Evolutionary conservation across 176 grass and related monocot genomes (phyloP), one percentile per base, ranked within the genome.

Genomic region (Ampelocalamus luodianensis): DNA sequence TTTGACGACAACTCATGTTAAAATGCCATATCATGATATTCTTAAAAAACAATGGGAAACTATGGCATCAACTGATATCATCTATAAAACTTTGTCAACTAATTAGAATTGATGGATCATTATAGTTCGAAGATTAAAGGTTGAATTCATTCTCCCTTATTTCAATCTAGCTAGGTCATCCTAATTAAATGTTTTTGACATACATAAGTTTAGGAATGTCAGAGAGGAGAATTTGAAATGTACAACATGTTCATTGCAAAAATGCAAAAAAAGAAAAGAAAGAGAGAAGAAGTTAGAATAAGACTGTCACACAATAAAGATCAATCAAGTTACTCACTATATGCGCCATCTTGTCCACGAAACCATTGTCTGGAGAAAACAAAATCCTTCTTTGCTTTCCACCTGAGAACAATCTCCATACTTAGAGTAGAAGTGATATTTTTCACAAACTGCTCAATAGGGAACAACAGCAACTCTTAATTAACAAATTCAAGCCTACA

Each of bases 281-380:
- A 34, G 32, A 34, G 32, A 34, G 32, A 34, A 34, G 32, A 34
- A 14, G 46, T 15, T 49, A 49, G 6, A 20, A 85, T 44, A 75
- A 74, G 7, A 59, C 9, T 45, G 7, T 48, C 7, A 70, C 64
- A 83, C 8, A 82, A 62, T 73, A 79, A 76, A 66, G 42, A 79
- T 59, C 34, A 16, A 51, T 59, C 34, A 16, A 51, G 40, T 79
- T 83, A 76, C 89, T 95, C 90, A 98, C 96, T 95, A 85, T 98
- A 98, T 64, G 93, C 88, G 44, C 91, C 93, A 78, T 98, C 96
- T 90, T 95, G 96, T 73, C 91, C 89, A 48, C 55, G 93, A 80
- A 95, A 89, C 96, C 96, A 98, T 79, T 92, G 89, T 74, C 96
- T 88, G 8, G 96, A 98, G 60, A 98, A 95, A 76, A 98, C 64